Percentiles rank a stretch among this genome's conserved stretches.
Evolutionary conservation across 1,284 basidiomycete species (phyloP).

Genomic region (Spongiforma sp.): DNA sequence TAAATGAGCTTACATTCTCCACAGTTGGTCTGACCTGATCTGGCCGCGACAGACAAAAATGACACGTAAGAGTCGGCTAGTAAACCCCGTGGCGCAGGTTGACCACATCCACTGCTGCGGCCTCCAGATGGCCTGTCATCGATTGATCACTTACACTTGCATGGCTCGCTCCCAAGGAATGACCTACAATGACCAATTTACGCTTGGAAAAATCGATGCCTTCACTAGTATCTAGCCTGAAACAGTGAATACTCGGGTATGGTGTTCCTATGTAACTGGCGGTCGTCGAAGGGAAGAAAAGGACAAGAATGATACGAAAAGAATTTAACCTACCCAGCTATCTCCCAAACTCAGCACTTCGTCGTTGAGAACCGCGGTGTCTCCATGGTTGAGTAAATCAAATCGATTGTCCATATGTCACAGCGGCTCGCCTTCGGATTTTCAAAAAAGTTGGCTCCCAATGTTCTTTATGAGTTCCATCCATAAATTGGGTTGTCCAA

Average conservation of each 20-base stretch:
- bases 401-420: conserved; percentile 13
- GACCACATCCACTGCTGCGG: too few species aligned
- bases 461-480: background rate
- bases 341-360: background rate
- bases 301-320: conserved; percentile 2
- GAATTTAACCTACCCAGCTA: too few species aligned
- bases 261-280: conserved; percentile 8
- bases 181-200: too few species aligned
- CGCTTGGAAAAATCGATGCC: conserved; percentile 14
- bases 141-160: too few species aligned
- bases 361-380: conserved; percentile 13
- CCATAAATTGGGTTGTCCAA: too few species aligned
- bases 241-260: conserved; percentile 9
- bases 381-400: conserved; percentile 9
- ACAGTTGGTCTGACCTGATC: too few species aligned
- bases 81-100: too few species aligned
- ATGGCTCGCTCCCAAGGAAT: too few species aligned
- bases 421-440: background rate
- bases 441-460: background rate
- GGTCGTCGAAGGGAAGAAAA: background rate
- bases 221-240: background rate
- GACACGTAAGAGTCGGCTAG: too few species aligned
- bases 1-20: too few species aligned
- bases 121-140: too few species aligned
- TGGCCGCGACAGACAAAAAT: too few species aligned